phyloP scores from a whole-genome alignment of 1,139 yeast species.

The Debaryomyces coudertii region DNA sequence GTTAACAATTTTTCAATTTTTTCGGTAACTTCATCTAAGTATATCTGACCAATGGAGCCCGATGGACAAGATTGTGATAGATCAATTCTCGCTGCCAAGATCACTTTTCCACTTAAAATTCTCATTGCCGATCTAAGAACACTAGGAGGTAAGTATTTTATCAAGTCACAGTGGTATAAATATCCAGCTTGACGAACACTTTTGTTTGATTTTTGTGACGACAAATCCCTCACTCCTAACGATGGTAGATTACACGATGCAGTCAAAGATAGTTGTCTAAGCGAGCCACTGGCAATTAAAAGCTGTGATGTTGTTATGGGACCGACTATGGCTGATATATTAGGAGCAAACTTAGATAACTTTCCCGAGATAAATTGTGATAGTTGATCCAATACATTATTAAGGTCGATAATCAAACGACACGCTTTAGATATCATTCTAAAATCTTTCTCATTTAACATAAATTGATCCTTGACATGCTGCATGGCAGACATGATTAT shows the following conservation, averaged over 20 bases:
- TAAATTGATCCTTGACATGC: constrained; percentile 27
- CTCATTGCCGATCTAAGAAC: constrained; percentile 72
- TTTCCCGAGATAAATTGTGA: constrained; percentile 59
- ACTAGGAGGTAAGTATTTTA: constrained; percentile 59
- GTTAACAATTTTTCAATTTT: constrained; percentile 73
- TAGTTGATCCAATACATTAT: constrained; percentile 46
- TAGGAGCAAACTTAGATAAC: constrained; percentile 73
- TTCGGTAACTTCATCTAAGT: constrained; percentile 59
- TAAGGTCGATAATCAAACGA: constrained; percentile 49
- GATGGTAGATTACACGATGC: constrained; percentile 88
- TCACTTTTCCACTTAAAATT: constrained; percentile 76
- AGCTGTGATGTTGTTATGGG: constrained; percentile 75
- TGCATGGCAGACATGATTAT: constrained; percentile 72
- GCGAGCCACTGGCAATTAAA: constrained; percentile 70
- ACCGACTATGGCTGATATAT: constrained; percentile 72
- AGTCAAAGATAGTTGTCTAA: constrained; percentile 65
- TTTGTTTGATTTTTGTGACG: constrained; percentile 31
- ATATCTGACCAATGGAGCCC: constrained; percentile 60
- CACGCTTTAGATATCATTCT: constrained; percentile 49
- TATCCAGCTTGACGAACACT: constrained; percentile 69
- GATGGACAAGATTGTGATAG: constrained; percentile 45
- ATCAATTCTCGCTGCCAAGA: constrained; percentile 86
- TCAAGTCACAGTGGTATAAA: constrained; percentile 54
- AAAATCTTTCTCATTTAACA: constrained; percentile 41
- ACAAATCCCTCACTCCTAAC: constrained; percentile 65